Base-by-base conservation (phyloP, 2,329 filamentous ascomycete species). In the Ascochyta clinopodiicola region DNA sequence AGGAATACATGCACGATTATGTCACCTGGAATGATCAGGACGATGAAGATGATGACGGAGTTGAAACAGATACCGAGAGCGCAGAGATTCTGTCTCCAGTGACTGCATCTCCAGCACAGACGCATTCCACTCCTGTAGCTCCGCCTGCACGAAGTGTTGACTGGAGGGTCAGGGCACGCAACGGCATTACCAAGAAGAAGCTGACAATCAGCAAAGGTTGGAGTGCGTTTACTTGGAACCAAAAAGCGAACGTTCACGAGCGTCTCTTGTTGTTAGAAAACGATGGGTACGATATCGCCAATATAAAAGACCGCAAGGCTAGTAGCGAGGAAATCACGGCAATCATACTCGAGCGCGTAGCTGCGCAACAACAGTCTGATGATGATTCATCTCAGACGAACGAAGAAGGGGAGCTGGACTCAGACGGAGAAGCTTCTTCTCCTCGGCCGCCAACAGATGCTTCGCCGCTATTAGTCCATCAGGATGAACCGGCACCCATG, bases 181-280 rank as follows among this genome's bases (percentile, higher is more conserved):
- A 1, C 1, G 46, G 45, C 7, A 27, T 56, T 4, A 10, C 10
- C 9, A 46, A 34, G 42, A 56, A 56, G 36, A 47, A 47, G 15
- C 43, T 56, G 1, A 50, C 37, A 8, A 24, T 56, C 2, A 12
- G n/a, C 4, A 54, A 54, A 15, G 40, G n/a, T 1, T 57, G 54
- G 54, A 51, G 54, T 29, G 29, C 35, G 3, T 13, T 43, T 5
- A 56, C 58, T 29, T 53, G 52, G 59, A 53, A 36, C 3, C 45
- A 56, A 21, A 57, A 57, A 22, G 39, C 48, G 1, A 57, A 47
- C 6, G 22, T 57, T 2, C 42, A 35, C 13, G 54, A 57, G 22
- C 54, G 54, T 1, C 44, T 48, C 3, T 12, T 57, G 10, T 15
- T 52, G 2, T 35, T 57, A 4, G 54, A 57, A 19, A 17, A 32